These are phyloP conservation scores for Penicillium cosmopolitanum DNA, from an alignment of 495 filamentous ascomycete species.

Conservation along the genomic window DNA sequence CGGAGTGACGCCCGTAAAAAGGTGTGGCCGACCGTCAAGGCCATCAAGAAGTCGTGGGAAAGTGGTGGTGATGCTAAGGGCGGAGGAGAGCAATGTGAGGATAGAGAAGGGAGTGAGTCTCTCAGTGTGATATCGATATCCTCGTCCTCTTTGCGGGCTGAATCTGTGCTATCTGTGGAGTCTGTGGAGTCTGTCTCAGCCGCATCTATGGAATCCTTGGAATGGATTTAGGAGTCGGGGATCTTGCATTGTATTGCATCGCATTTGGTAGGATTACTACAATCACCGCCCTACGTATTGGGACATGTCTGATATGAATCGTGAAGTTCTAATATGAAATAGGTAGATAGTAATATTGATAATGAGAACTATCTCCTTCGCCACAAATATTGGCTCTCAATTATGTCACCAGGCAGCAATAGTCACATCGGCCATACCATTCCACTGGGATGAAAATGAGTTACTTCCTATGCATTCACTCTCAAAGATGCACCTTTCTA, in stretches of 20 bases:
- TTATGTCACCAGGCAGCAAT: too few species aligned
- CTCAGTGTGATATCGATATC: neutral
- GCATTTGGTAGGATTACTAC: too few species aligned
- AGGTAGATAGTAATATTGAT: too few species aligned
- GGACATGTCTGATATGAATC: too few species aligned
- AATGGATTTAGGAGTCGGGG: neutral
- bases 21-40: constrained; percentile 33
- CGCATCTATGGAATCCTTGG: neutral
- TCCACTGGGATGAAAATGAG: too few species aligned
- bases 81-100: neutral
- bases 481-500: too few species aligned
- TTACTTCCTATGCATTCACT: too few species aligned
- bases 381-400: too few species aligned
- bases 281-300: too few species aligned
- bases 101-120: neutral
- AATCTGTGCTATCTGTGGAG: neutral
- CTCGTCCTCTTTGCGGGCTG: neutral
- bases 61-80: constrained; percentile 8
- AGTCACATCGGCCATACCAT: too few species aligned
- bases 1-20: constrained; percentile 30
- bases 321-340: too few species aligned
- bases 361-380: too few species aligned
- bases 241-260: neutral
- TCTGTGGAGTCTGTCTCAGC: neutral
- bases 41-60: constrained; percentile 39